Percentiles rank a stretch among this genome's conserved stretches.
phyloP scores from a whole-genome alignment of 2,329 filamentous ascomycete species.

The Apiospora arundinis region DNA sequence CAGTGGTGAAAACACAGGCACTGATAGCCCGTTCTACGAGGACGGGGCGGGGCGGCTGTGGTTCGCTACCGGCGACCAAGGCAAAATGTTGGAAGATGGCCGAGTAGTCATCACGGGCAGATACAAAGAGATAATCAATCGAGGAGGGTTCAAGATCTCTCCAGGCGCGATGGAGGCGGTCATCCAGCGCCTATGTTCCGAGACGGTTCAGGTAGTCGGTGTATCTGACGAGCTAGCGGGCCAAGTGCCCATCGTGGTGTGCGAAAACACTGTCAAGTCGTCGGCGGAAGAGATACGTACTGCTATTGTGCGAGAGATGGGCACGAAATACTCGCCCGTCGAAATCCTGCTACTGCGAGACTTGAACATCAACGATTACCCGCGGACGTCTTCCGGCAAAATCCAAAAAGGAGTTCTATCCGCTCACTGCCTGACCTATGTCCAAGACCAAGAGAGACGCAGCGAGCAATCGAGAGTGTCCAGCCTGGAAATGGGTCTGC shows the following conservation, averaged over 20 bases:
- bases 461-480: not conserved
- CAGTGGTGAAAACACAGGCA: not conserved
- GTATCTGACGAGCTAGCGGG: not conserved
- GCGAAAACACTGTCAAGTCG: not conserved
- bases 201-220: not conserved
- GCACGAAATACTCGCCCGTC: not conserved
- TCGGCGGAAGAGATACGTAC: not conserved
- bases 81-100: slow-evolving; percentile 12
- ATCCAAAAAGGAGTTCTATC: not conserved
- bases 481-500: not conserved
- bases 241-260: not conserved
- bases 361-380: not conserved
- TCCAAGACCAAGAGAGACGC: not conserved
- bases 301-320: not conserved
- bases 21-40: not conserved
- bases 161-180: slow-evolving; percentile 13
- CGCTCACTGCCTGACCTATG: not conserved
- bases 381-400: not conserved
- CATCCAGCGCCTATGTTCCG: not conserved
- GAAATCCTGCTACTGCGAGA: not conserved
- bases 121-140: slow-evolving; percentile 22
- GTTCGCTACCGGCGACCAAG: slow-evolving; percentile 20
- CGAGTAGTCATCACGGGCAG: slow-evolving; percentile 14
- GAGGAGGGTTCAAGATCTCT: slow-evolving; percentile 15
- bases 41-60: not conserved